These are phyloP conservation scores for Tetraselmis chui DNA, from an alignment of 139 green algal genomes.

Conservation along the genomic window DNA sequence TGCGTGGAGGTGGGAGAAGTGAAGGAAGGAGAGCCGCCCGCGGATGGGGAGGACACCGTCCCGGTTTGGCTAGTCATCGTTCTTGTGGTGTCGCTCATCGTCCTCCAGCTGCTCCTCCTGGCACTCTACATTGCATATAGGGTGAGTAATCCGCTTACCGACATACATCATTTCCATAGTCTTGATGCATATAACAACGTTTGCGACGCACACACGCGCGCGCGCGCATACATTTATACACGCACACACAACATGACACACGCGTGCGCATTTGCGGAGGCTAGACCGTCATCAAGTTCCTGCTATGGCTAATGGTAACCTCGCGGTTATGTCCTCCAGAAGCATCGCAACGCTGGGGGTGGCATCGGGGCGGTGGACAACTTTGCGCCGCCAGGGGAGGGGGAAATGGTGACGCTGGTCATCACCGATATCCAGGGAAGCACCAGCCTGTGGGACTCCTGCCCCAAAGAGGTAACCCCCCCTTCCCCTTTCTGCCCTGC, in stretches of 20 bases:
- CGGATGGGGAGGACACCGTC: background rate
- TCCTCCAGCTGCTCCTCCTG: background rate
- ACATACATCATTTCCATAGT: too few relatives aligned
- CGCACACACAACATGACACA: background rate
- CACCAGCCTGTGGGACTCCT: background rate
- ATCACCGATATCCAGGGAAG: background rate
- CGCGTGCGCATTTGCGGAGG: background rate
- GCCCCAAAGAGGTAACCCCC: background rate
- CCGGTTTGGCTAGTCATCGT: background rate
- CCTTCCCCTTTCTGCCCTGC: too few relatives aligned
- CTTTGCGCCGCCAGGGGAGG: background rate
- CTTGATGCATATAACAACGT: too few relatives aligned
- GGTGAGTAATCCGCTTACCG: background rate
- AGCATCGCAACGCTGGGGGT: too few relatives aligned
- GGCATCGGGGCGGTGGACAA: too few relatives aligned
- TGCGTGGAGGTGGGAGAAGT: background rate
- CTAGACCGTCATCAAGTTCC: background rate
- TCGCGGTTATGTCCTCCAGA: too few relatives aligned
- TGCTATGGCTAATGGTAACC: background rate
- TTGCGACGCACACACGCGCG: too few relatives aligned
- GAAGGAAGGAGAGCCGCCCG: background rate
- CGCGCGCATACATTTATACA: too few relatives aligned
- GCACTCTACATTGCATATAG: background rate
- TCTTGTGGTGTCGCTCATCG: background rate
- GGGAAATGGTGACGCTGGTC: background rate